A percentile compares a stretch with the other conserved stretches of the same genome.
Evolutionary conservation across 495 filamentous ascomycete genomes (phyloP).

Genomic region (Penicillium turbatum): DNA sequence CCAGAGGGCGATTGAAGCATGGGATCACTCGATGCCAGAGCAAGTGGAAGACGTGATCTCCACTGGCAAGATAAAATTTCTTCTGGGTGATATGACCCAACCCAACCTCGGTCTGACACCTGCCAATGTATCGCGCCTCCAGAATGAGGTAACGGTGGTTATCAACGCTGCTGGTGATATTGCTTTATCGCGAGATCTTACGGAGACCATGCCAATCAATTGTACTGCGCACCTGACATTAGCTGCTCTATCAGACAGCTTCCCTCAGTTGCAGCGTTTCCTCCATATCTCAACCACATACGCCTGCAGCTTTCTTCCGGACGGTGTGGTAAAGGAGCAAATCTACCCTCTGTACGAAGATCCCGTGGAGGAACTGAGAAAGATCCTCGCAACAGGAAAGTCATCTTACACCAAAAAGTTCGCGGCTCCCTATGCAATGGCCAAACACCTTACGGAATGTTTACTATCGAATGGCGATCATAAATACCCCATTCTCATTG

Average conservation of each 20-base stretch:
- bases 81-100: constrained; percentile 18
- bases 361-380: background rate
- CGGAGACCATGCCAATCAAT: constrained; percentile 10
- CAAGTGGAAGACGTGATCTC: constrained; percentile 18
- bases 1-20: constrained; percentile 12
- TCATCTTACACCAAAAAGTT: constrained; percentile 10
- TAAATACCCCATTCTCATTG: constrained; percentile 10
- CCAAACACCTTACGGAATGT: constrained; percentile 23
- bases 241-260: background rate
- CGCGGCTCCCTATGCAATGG: constrained; percentile 14
- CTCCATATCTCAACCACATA: constrained; percentile 16
- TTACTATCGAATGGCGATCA: constrained; percentile 2
- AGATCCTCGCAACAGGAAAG: constrained; percentile 4
- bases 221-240: constrained; percentile 4
- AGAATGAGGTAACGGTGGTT: constrained; percentile 11
- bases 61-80: constrained; percentile 12
- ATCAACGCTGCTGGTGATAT: constrained; percentile 17
- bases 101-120: constrained; percentile 7
- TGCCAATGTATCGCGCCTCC: background rate
- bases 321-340: constrained; percentile 11
- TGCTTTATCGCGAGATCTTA: constrained; percentile 10
- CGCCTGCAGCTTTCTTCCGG: constrained; percentile 11
- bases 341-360: constrained; percentile 3
- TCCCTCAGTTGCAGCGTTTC: constrained; percentile 8
- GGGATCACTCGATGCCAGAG: constrained; percentile 19